phyloP scores from a whole-genome alignment of 129 eudicot species.

The Tagetes erecta region DNA sequence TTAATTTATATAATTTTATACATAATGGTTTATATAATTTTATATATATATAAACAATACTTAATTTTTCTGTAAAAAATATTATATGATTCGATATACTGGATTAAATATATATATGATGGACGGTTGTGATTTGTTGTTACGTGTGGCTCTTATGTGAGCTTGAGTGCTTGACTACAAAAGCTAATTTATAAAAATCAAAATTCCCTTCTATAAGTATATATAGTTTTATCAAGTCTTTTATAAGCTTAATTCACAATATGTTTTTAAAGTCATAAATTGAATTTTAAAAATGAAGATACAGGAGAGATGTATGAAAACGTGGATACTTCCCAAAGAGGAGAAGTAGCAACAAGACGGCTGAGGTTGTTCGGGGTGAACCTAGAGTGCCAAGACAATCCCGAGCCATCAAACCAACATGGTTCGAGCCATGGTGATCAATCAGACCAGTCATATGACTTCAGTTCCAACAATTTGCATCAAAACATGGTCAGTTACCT shows the following conservation, averaged over 20 bases:
- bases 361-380: constrained; percentile 71
- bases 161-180: not conserved
- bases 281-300: not conserved
- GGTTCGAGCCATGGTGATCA: constrained; percentile 45
- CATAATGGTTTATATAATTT: too few relatives aligned
- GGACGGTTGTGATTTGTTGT: not conserved
- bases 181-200: not conserved
- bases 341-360: constrained; percentile 36
- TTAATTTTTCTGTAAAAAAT: too few relatives aligned
- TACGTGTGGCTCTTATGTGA: not conserved
- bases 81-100: not conserved
- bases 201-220: not conserved
- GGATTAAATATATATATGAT: not conserved
- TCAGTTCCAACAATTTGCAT: constrained; percentile 16
- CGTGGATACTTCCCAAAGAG: constrained; percentile 27
- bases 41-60: too few relatives aligned
- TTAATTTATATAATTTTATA: too few relatives aligned
- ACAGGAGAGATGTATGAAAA: constrained; percentile 31
- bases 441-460: constrained; percentile 28
- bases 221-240: not conserved
- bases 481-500: constrained; percentile 43
- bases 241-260: not conserved
- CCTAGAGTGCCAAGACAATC: constrained; percentile 46
- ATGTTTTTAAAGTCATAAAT: not conserved
- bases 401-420: constrained; percentile 35